phyloP scores from a whole-genome alignment of 352 stramenopile species.

The Globisporangium solare region DNA sequence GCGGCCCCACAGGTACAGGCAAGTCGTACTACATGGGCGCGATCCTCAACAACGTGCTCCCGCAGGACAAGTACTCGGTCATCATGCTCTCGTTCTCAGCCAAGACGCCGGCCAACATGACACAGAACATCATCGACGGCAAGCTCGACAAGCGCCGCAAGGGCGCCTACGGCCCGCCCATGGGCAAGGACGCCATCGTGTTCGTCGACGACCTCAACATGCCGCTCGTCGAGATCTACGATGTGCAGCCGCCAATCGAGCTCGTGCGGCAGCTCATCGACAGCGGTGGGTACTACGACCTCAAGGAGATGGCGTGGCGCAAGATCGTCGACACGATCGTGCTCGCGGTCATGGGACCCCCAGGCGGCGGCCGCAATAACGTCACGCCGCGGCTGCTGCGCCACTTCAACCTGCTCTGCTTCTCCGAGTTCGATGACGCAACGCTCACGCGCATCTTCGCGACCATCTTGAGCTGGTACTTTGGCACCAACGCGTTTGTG shows the following conservation, averaged over 20 bases:
- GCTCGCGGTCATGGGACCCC: slow-evolving; percentile 88
- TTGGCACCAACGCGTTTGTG: slow-evolving; percentile 56
- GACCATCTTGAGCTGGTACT: slow-evolving; percentile 89
- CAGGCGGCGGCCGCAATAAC: slow-evolving; percentile 87
- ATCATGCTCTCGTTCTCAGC: slow-evolving; percentile 91
- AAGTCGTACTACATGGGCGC: slow-evolving; percentile 89
- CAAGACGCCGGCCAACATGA: slow-evolving; percentile 93
- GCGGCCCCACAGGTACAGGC: slow-evolving; percentile 90
- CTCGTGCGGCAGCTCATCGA: slow-evolving; percentile 90
- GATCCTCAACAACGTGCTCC: slow-evolving; percentile 81
- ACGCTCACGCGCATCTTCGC: slow-evolving; percentile 92
- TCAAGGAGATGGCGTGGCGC: slow-evolving; percentile 92
- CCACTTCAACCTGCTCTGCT: slow-evolving; percentile 93
- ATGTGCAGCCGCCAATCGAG: slow-evolving; percentile 91
- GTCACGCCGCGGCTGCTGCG: slow-evolving; percentile 89
- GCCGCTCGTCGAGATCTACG: slow-evolving; percentile 93
- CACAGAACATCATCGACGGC: slow-evolving; percentile 94
- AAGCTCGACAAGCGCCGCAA: slow-evolving; percentile 93
- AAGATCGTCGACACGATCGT: slow-evolving; percentile 90
- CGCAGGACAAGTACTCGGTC: slow-evolving; percentile 78
- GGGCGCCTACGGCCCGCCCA: slow-evolving; percentile 86
- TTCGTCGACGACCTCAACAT: slow-evolving; percentile 96
- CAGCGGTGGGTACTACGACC: slow-evolving; percentile 89
- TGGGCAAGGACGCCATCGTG: slow-evolving; percentile 83
- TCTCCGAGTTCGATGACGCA: slow-evolving; percentile 92